These are phyloP conservation scores for Triticum urartu DNA, from an alignment of 176 grass and related monocot species.

Conservation along the genomic window DNA sequence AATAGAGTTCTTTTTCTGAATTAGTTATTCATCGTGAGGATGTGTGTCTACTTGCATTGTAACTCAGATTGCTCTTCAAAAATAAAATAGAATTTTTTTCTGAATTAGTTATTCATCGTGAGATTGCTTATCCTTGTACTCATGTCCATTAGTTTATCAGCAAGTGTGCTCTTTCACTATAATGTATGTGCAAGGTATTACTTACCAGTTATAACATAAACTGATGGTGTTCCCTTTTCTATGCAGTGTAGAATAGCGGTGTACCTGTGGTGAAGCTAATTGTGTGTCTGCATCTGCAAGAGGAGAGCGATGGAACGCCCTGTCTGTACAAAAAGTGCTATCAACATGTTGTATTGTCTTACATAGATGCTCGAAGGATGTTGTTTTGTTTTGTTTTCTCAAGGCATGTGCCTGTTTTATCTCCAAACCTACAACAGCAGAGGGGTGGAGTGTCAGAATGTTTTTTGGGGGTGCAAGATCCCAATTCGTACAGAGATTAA, in stretches of 20 bases:
- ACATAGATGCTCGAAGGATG: not conserved
- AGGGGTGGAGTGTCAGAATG: not conserved
- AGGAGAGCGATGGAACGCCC: not conserved
- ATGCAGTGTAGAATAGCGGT: not conserved
- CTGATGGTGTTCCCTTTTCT: not conserved
- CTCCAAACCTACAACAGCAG: not conserved
- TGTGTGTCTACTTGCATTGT: not conserved
- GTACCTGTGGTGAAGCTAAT: not conserved
- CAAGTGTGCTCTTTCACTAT: not conserved
- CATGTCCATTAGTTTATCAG: not conserved
- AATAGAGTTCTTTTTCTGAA: not conserved
- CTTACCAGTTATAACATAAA: constrained; percentile 10
- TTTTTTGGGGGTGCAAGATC: not conserved
- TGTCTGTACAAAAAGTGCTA: not conserved
- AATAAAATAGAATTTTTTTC: too few species aligned
- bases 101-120: too few species aligned
- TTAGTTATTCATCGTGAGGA: not conserved
- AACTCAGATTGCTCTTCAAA: too few species aligned
- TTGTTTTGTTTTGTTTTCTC: constrained; percentile 14
- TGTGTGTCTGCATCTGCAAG: not conserved
- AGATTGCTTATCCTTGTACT: not conserved
- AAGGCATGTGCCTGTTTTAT: not conserved
- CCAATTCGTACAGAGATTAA: too few species aligned
- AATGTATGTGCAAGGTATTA: not conserved
- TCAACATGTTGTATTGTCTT: constrained; percentile 3